A percentile compares a stretch with the other conserved stretches of the same genome.
Conservation (phyloP, 2,329 filamentous ascomycete genomes). For the Xylaria sp. region DNA sequence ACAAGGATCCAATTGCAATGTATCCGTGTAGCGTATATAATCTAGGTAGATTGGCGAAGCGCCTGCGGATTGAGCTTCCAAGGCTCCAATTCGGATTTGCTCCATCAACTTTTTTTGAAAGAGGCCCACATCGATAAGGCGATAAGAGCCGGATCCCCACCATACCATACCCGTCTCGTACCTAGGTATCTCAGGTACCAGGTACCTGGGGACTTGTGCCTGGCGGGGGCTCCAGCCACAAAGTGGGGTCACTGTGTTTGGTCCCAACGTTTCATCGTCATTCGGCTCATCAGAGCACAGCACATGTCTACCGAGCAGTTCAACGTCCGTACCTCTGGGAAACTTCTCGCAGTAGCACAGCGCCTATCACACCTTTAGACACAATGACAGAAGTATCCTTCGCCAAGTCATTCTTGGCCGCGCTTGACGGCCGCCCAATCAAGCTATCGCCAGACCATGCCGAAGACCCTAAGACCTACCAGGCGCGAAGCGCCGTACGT, state of each 20-base stretch:
- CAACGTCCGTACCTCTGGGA: neutral
- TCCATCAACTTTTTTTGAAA: slow-evolving; percentile 37
- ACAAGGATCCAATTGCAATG: neutral
- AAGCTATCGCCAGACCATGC: slow-evolving; percentile 91
- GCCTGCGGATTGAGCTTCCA: slow-evolving; percentile 7
- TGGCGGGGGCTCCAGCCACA: slow-evolving; percentile 35
- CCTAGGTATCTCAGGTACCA: neutral
- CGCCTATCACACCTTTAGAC: neutral
- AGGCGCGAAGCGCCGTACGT: slow-evolving; percentile 76
- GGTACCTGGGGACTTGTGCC: neutral
- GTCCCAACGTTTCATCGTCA: too few relatives aligned
- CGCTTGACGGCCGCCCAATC: slow-evolving; percentile 76
- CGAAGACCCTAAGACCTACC: slow-evolving; percentile 81
- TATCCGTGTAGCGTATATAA: neutral
- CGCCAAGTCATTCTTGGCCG: slow-evolving; percentile 80
- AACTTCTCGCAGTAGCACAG: neutral
- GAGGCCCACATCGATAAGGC: slow-evolving; percentile 33
- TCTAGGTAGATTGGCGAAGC: slow-evolving; percentile 8
- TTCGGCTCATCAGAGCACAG: too few relatives aligned
- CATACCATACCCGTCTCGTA: neutral
- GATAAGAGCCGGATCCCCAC: slow-evolving; percentile 31
- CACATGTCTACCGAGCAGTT: neutral
- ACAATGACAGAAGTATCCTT: slow-evolving; percentile 85
- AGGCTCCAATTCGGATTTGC: slow-evolving; percentile 21
- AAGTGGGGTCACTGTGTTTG: slow-evolving; percentile 37